Base-by-base conservation (phyloP, 495 filamentous ascomycete species). In the Mytilinidion resinicola region DNA sequence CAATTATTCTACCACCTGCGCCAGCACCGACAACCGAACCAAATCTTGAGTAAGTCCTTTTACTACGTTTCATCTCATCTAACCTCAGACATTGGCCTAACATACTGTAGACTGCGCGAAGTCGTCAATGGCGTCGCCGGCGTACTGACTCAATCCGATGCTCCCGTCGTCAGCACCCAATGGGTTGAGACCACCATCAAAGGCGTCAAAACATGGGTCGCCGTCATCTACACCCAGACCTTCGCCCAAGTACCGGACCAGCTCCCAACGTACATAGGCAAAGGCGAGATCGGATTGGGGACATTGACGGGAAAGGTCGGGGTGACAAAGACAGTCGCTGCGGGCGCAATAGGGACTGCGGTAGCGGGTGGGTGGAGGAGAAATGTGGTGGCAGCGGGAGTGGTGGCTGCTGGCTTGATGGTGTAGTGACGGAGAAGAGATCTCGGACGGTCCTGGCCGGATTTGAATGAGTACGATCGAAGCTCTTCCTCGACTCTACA, bases 261-360 rank as follows among this genome's bases (percentile, higher is more conserved):
- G 57, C 33, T 46, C 20, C 59, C 67, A 1, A 21, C 1, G 21
- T 62, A 65, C 12, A 6, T 30, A 2, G 60, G 54, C 6, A 54
- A 53, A 15, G 69, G 69, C 1, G 39, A 34, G 3, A 53, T 71
- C 38, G 68, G 68, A 4, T 58, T 70, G 55, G 68, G 68, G 11
- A 61, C 61, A 19, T 20, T 67, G 43, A 68, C 61, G 30, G 67
- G 67, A 8, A 11, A 64, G 34, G 34, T 58, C 15, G 67, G 67
- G 1, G 51, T 60, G 9, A 60, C 57, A 42, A 63, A 61, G 62
- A 67, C 67, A 48, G 57, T 56, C 5, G 38, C 35, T 37, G 46
- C 37, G 33, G 57, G 47, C 1, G 61, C 56, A 4, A 61, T 49
- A 38, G 30, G 44, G 47, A 39, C 47, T 15, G 59, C 36, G 51